A percentile compares a stretch with the other conserved stretches of the same genome.
phyloP scores from a whole-genome alignment of 139 green algal genomes.

The Picochlorum sp. region DNA sequence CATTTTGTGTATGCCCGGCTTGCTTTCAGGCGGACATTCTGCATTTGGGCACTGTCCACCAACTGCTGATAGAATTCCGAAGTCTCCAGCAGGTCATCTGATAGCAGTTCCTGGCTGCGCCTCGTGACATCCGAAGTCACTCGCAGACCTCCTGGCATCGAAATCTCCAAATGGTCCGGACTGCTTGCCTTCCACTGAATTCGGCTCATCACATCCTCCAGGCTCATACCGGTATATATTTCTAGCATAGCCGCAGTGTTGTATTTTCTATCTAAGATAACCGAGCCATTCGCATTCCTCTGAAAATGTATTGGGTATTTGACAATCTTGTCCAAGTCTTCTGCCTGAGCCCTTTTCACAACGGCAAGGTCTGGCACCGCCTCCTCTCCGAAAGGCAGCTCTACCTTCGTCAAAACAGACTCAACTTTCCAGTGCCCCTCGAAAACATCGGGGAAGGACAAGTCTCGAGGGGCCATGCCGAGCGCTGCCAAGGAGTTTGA shows the following conservation, averaged over 20 bases:
- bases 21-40: conserved; percentile 52
- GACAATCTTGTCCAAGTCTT: conserved; percentile 39
- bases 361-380: conserved; percentile 47
- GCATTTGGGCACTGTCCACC: conserved; percentile 9
- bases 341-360: conserved; percentile 37
- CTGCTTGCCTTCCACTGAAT: conserved; percentile 62
- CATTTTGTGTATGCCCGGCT: conserved; percentile 84
- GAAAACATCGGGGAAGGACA: conserved; percentile 49
- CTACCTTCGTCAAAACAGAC: conserved; percentile 45
- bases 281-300: conserved; percentile 40
- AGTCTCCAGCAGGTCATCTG: conserved; percentile 48
- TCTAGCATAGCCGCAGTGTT: conserved; percentile 63
- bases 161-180: conserved; percentile 57
- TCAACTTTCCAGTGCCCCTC: conserved; percentile 45
- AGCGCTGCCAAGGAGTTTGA: too few relatives aligned
- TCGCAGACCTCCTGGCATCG: conserved; percentile 27
- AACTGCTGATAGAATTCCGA: conserved; percentile 63
- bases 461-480: conserved; percentile 49
- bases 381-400: conserved; percentile 59
- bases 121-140: conserved; percentile 49
- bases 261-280: conserved; percentile 66
- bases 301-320: conserved; percentile 37
- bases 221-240: conserved; percentile 35
- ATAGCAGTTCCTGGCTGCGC: conserved; percentile 24
- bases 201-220: conserved; percentile 14